These are phyloP conservation scores for Pseudoneurospora amorphoporcata DNA, from an alignment of 495 filamentous ascomycete genomes.

Conservation along the genomic window DNA sequence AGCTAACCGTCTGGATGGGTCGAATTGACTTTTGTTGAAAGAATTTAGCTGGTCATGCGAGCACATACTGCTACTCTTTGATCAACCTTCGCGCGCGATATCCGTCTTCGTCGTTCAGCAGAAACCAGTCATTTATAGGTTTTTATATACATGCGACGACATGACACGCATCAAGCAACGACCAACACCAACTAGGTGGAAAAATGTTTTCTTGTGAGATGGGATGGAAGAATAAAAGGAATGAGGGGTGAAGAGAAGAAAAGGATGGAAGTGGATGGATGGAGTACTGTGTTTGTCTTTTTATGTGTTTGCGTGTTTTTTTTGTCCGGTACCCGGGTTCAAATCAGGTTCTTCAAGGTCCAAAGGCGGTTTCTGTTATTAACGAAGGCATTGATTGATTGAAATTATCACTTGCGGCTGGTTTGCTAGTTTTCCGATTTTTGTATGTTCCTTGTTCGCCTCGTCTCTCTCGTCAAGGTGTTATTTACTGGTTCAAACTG, in stretches of 20 bases:
- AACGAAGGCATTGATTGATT: background rate
- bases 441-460: background rate
- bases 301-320: background rate
- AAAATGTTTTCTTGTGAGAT: background rate
- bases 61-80: constrained; percentile 1
- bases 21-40: constrained; percentile 29
- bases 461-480: background rate
- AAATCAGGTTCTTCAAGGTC: background rate
- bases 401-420: background rate
- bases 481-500: background rate
- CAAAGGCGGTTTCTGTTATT: background rate
- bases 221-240: background rate
- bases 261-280: background rate
- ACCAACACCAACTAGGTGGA: background rate
- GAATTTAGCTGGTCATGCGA: constrained; percentile 33
- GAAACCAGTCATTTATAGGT: background rate
- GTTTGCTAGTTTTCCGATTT: constrained; percentile 2
- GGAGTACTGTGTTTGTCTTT: background rate
- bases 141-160: background rate
- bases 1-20: constrained; percentile 13
- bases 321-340: background rate
- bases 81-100: background rate
- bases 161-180: background rate
- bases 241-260: background rate
- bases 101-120: background rate